Conservation (phyloP, 2,329 filamentous ascomycete species). For the Stemphylium lycopersici region DNA sequence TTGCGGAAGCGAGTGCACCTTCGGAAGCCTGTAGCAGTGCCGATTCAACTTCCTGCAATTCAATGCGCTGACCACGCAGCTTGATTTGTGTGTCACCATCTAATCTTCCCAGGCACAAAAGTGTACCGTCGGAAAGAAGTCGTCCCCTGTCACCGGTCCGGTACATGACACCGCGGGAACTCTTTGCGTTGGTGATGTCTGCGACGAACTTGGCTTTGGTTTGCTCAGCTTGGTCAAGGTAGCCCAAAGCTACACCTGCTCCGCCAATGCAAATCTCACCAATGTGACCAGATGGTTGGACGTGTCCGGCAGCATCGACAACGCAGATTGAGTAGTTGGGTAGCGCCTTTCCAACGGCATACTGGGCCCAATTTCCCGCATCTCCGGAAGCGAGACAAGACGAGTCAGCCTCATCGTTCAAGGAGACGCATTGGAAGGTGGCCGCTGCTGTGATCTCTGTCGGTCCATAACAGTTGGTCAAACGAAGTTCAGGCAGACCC, state of each 20-base stretch:
- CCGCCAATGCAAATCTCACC: slow-evolving; percentile 54
- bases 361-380: background rate
- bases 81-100: slow-evolving; percentile 54
- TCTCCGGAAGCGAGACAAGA: background rate
- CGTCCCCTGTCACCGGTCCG: slow-evolving; percentile 51
- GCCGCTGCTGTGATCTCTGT: slow-evolving; percentile 10
- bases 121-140: slow-evolving; percentile 41
- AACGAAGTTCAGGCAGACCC: background rate
- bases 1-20: slow-evolving; percentile 32
- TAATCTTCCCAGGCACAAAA: slow-evolving; percentile 28
- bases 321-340: slow-evolving; percentile 40
- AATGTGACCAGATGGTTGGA: slow-evolving; percentile 49
- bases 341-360: background rate
- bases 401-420: background rate
- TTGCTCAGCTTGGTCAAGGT: slow-evolving; percentile 31
- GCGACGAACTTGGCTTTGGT: slow-evolving; percentile 20
- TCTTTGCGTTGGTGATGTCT: background rate
- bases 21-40: slow-evolving; percentile 35
- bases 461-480: slow-evolving; percentile 28
- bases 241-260: slow-evolving; percentile 40
- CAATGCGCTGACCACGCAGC: slow-evolving; percentile 54
- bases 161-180: slow-evolving; percentile 33
- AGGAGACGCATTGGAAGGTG: slow-evolving; percentile 17
- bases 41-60: slow-evolving; percentile 56
- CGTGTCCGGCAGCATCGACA: slow-evolving; percentile 45